Base-by-base conservation (phyloP, 2,329 filamentous ascomycete genomes). In the Fusarium sp. region DNA sequence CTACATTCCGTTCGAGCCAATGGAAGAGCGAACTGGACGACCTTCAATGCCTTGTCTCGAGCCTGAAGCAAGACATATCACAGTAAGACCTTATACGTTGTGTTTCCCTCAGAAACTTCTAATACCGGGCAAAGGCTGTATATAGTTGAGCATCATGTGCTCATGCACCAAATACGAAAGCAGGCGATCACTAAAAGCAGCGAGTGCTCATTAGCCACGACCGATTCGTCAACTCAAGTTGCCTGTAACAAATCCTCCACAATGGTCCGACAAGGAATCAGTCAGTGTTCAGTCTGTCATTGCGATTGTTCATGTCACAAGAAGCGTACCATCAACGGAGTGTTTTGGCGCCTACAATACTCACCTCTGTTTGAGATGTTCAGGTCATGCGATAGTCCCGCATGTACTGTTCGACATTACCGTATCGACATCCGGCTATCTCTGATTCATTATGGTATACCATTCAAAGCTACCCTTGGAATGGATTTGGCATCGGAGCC, bases 271-370 rank as follows among this genome's bases (percentile, higher is more conserved):
- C 13, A 23, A 0, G 50, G 1, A 23, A 31, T 31, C 1, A 6
- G 16, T 11, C 41, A 41, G 0, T 34, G 18, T 15, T n/a, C 41
- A 0, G 0, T 33, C 2, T 33, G 34, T 2, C n/a, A 4, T 0
- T 67, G 56, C 3, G 12, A 10, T n/a, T 65, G 56, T 12, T 65
- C 52, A 26, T 57, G 56, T 1, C 61, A 62, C 8, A 57, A 28
- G 5, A 53, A 34, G 1, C 9, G 8, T 4, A 37, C 23, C 26
- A 11, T 28, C 8, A 45, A 11, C 4, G 64, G 64, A 33, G 46
- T 26, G 1, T 61, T 49, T 15, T 67, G 56, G 64, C 26, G 20
- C 20, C 12, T 65, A 4, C 51, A 65, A 20, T 62, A 61, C 46
- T 40, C 45, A 1, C 51, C 56, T 6, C 13, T 62, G 10, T 12